Base-by-base conservation (phyloP, 805 yeast species). In the Lipomyces japonicus region DNA sequence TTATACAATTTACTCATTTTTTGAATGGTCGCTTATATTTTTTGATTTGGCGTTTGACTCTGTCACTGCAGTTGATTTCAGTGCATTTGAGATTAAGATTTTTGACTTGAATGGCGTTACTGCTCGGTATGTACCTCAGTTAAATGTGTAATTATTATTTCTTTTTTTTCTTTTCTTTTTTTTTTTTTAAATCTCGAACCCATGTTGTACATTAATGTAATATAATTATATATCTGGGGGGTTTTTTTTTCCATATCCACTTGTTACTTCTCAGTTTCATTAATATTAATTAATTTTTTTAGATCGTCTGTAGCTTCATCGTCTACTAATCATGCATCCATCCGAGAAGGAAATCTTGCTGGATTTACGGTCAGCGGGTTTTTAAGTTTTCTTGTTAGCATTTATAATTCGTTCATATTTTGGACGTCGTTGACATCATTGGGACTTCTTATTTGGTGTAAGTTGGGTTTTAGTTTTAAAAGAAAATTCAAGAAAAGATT, bases 1-100 rank as follows among this genome's bases (percentile, higher is more conserved):
- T 2, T 93, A 93, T 66, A 90, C 97, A 0, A 77, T 81, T 40
- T 93, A 93, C 66, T 96, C 98, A 0, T 89, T 88, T 67, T 83
- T 88, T 61, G 98, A 93, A 70, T 93, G 98, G 98, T 70, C 85
- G 1, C 73, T 93, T 63, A 86, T 93, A 48, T 62, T 89, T 25
- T 74, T 89, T 46, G 98, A 93, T 64, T 74, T 93, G 24, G 81
- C 78, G 3, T 93, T 89, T 66, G 98, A 93, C 67, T 73, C 93
- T 0, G 82, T 86, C 76, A 76, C 95, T 0, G 75, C 80, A 16
- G 53, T 73, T 21, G 97, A 91, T 61, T 88, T 93, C 62, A 60
- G 72, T 21, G 77, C 75, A 39, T 64, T 90, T n/a, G 77, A 77
- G 28, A 68, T 91, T 28, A 54, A 59, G 28, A 55, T 71, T 23